Base-by-base conservation (phyloP, 2,329 filamentous ascomycete species). In the Sphaerostilbella broomeana region DNA sequence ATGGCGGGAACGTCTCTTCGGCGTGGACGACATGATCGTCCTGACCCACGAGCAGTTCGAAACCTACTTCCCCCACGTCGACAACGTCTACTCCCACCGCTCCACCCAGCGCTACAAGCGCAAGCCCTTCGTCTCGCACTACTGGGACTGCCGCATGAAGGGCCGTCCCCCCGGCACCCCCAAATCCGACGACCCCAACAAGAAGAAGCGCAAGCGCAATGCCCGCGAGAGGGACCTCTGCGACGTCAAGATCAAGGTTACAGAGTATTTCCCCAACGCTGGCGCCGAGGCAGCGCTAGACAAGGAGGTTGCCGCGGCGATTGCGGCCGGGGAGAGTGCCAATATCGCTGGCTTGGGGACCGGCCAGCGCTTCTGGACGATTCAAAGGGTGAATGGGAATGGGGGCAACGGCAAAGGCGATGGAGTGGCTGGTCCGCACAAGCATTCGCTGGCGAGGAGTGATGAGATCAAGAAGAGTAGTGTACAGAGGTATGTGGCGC, bases 161-260 rank as follows among this genome's bases (percentile, higher is more conserved):
- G 85, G 85, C 17, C 73, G 85, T 1, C 84, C 84, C 1, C 79
- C 84, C 0, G 85, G 85, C 20, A 89, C 84, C 4, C 81, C 82
- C 43, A 88, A 89, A 58, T 85, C 82, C 1, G 77, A 84, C 32
- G 84, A 89, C 51, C 84, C 85, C 0, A 80, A 78, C 57, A 88
- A 87, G 67, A 88, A 86, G 70, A 88, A 87, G 60, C 74, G 85
- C 25, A 88, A 86, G 61, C 78, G 85, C 18, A 78, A 73, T 24
- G 81, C 81, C n/a, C 71, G 85, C 28, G 79, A 85, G 58, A 72
- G 82, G 10, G 82, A 88, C 61, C 69, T 88, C n/a, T 90, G 85
- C 57, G 84, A 89, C 58, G 84, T 89, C 47, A 89, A 89, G 63
- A 87, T 89, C 58, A 89, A 88, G 59, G 86, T 89, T 44, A 87